Evolutionary conservation across 305 asterid species (phyloP).

Genomic region (Nicotiana rustica): DNA sequence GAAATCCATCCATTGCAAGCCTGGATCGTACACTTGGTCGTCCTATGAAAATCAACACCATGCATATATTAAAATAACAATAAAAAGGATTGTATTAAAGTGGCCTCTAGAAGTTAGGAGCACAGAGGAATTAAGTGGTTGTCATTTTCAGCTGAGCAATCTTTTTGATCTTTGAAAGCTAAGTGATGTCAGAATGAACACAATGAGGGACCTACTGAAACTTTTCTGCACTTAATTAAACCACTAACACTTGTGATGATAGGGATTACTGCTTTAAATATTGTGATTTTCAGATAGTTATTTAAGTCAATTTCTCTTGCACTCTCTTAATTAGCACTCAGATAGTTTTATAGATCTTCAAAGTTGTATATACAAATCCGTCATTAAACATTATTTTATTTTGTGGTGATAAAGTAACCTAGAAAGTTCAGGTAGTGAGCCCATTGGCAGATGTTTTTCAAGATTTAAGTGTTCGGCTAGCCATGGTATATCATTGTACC

Average conservation of each 20-base stretch:
- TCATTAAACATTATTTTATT: neutral
- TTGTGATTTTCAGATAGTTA: constrained; percentile 20
- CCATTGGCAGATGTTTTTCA: neutral
- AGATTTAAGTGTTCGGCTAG: neutral
- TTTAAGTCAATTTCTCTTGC: neutral
- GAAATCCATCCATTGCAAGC: neutral
- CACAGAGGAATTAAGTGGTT: neutral
- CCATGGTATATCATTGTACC: neutral
- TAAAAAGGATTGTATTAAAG: neutral
- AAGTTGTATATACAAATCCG: neutral
- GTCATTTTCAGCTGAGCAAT: constrained; percentile 23
- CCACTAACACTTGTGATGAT: neutral
- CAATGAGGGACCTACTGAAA: neutral
- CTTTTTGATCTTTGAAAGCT: neutral
- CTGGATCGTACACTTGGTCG: constrained; percentile 5
- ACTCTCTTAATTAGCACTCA: neutral
- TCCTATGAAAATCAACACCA: constrained; percentile 4
- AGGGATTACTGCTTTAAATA: constrained; percentile 3
- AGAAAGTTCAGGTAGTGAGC: neutral
- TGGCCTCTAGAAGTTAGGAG: constrained; percentile 18
- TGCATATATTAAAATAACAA: neutral
- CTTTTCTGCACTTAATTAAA: neutral
- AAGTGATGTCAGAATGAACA: constrained; percentile 23
- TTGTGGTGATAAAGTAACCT: neutral
- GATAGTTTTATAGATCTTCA: constrained; percentile 17